Evolutionary conservation across 306 rosid genomes (phyloP).

Genomic region (Glycine latifolia): DNA sequence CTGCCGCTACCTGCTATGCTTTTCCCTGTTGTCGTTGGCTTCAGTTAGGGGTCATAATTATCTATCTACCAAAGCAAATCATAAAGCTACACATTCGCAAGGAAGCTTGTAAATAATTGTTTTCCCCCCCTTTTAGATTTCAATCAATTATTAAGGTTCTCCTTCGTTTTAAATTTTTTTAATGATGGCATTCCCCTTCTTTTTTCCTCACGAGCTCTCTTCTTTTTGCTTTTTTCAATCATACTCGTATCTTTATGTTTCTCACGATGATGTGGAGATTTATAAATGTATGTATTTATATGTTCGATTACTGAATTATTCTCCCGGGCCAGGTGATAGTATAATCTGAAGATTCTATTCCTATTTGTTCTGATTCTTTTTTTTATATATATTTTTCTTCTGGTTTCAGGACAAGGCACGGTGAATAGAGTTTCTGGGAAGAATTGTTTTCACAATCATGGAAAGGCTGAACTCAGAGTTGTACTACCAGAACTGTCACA

Average conservation of each 20-base stretch:
- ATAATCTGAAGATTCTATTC: conserved; percentile 33
- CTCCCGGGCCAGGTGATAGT: background rate
- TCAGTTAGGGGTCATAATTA: conserved; percentile 49
- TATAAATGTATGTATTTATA: background rate
- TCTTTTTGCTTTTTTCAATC: conserved; percentile 39
- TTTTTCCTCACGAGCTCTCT: conserved; percentile 22
- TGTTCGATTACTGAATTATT: conserved; percentile 28
- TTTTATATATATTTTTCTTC: background rate
- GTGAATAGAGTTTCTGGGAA: background rate
- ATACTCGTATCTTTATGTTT: conserved; percentile 24
- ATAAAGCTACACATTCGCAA: conserved; percentile 51
- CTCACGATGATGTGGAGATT: conserved; percentile 34
- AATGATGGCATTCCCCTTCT: conserved; percentile 20
- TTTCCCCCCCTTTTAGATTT: conserved; percentile 33
- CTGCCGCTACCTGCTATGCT: conserved; percentile 53
- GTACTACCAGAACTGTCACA: conserved; percentile 86
- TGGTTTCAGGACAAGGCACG: conserved; percentile 48
- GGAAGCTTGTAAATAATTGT: conserved; percentile 44
- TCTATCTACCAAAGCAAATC: conserved; percentile 51
- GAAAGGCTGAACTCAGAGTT: conserved; percentile 93
- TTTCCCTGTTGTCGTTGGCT: conserved; percentile 53
- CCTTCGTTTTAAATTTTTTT: conserved; percentile 3
- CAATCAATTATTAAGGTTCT: conserved; percentile 42
- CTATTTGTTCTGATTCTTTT: background rate
- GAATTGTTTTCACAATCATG: conserved; percentile 55